A percentile compares a stretch with the other conserved stretches of the same genome.
phyloP scores from a whole-genome alignment of 1,139 yeast species.

The Pichia inconspicua region DNA sequence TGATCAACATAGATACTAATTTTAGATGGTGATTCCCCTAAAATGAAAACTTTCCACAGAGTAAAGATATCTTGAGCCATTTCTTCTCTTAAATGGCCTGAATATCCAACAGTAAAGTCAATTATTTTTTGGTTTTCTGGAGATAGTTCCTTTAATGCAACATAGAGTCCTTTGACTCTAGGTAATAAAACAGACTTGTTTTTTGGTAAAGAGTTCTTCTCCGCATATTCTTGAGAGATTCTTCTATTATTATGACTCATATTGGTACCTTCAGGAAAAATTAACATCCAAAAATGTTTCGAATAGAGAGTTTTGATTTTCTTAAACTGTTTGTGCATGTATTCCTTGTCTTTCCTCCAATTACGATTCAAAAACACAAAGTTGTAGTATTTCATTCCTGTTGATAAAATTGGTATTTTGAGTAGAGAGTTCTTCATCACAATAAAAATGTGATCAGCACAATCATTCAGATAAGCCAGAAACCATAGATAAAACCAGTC shows the following conservation, averaged over 20 bases:
- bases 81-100: slow-evolving; percentile 53
- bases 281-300: slow-evolving; percentile 42
- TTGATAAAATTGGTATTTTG: slow-evolving; percentile 71
- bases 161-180: slow-evolving; percentile 69
- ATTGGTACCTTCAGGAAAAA: slow-evolving; percentile 96
- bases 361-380: slow-evolving; percentile 78
- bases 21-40: slow-evolving; percentile 62
- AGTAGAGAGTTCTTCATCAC: slow-evolving; percentile 74
- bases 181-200: slow-evolving; percentile 62
- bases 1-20: slow-evolving; percentile 61
- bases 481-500: slow-evolving; percentile 97
- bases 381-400: slow-evolving; percentile 74
- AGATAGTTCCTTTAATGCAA: slow-evolving; percentile 51
- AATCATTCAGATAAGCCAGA: slow-evolving; percentile 58
- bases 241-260: slow-evolving; percentile 57
- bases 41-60: slow-evolving; percentile 52
- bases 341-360: slow-evolving; percentile 69
- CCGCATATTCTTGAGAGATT: slow-evolving; percentile 51
- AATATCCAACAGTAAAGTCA: slow-evolving; percentile 79
- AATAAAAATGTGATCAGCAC: slow-evolving; percentile 59
- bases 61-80: slow-evolving; percentile 77
- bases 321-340: slow-evolving; percentile 48
- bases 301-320: slow-evolving; percentile 21
- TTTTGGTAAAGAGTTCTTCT: slow-evolving; percentile 33
- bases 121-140: slow-evolving; percentile 61